Base-by-base conservation (phyloP, 176 grass and related monocot genomes). In the Lolium multiflorum region DNA sequence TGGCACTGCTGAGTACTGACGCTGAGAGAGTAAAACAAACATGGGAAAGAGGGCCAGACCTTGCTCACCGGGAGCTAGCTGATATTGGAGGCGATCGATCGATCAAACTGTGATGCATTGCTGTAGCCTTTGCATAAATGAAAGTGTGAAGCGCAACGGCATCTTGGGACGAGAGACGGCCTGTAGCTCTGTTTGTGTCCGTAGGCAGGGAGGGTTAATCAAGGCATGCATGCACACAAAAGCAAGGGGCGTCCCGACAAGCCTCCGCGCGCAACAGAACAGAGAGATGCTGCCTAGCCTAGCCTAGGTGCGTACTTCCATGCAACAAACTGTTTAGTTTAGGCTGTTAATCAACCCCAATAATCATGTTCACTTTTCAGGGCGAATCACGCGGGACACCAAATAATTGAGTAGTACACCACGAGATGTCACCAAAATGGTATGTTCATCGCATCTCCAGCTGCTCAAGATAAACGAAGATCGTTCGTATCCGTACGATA, bases 261-360 rank as follows among this genome's bases (percentile, higher is more conserved):
- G 73, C 20, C 55, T 13, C 49, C 11, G n/a, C 43, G 24, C 11
- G n/a, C 43, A 48, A 73, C 43, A 73, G 43, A 49, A 15, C 64
- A 54, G 43, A 54, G 43, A 79, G 65, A 64, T 83, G 66, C 71
- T 24, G 71, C 22, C 22, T 10, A 62, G 10, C 6, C 60, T 63
- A 28, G 11, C 11, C 17, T 52, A 38, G 28, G 63, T 21, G 72
- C 68, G 63, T 78, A 47, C 64, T 83, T 87, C 73, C 84, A 87
- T 22, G 80, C 73, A 79, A 46, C 18, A 56, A 64, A 79, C 84
- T 79, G 84, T 83, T 24, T 73, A 73, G n/a, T 26, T 49, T 83
- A 83, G 7, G 71, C 50, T 26, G 51, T 41, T 41, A 41, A 38
- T 21, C 20, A 60, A 5, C 14, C 3, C 54, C 54, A 2, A 46